phyloP scores from a whole-genome alignment of 2,329 filamentous ascomycete genomes.

The Fusarium sp. region DNA sequence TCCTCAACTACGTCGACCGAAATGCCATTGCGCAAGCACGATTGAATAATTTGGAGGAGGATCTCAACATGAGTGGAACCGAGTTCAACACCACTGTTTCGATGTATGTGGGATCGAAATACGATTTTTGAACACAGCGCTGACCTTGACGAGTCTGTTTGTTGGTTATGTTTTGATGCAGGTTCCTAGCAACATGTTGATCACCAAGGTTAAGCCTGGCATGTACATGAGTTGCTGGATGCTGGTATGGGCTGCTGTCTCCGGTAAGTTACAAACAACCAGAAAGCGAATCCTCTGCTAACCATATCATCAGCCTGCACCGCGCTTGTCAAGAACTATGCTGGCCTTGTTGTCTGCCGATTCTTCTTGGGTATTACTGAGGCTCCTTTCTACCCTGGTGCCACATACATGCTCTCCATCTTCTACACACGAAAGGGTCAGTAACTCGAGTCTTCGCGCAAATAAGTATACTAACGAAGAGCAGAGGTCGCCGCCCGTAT shows the following conservation, averaged over 20 bases:
- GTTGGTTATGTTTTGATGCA: slow-evolving; percentile 60
- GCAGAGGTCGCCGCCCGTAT: slow-evolving; percentile 71
- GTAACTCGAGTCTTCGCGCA: accelerated
- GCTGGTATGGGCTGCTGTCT: slow-evolving; percentile 55
- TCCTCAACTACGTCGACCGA: slow-evolving; percentile 49
- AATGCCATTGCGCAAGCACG: slow-evolving; percentile 60
- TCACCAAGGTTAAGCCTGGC: slow-evolving; percentile 55
- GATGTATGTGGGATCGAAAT: slow-evolving; percentile 40
- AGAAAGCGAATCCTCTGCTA: not conserved
- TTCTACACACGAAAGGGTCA: slow-evolving; percentile 50
- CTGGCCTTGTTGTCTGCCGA: slow-evolving; percentile 50
- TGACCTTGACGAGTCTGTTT: slow-evolving; percentile 45
- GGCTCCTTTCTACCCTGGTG: slow-evolving; percentile 55
- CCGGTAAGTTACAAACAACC: slow-evolving; percentile 35
- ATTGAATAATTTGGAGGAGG: slow-evolving; percentile 58
- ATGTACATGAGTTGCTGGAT: slow-evolving; percentile 57
- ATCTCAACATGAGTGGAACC: slow-evolving; percentile 64
- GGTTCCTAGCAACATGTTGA: slow-evolving; percentile 55
- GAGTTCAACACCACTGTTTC: slow-evolving; percentile 63
- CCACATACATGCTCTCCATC: slow-evolving; percentile 50
- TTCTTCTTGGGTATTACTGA: slow-evolving; percentile 56
- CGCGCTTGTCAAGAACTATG: slow-evolving; percentile 51
- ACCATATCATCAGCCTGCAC: slow-evolving; percentile 45
- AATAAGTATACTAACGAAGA: slow-evolving; percentile 44
- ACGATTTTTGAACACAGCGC: not conserved